Conservation (phyloP, 805 yeast species). For the Sugiyamaella chiloensis region DNA sequence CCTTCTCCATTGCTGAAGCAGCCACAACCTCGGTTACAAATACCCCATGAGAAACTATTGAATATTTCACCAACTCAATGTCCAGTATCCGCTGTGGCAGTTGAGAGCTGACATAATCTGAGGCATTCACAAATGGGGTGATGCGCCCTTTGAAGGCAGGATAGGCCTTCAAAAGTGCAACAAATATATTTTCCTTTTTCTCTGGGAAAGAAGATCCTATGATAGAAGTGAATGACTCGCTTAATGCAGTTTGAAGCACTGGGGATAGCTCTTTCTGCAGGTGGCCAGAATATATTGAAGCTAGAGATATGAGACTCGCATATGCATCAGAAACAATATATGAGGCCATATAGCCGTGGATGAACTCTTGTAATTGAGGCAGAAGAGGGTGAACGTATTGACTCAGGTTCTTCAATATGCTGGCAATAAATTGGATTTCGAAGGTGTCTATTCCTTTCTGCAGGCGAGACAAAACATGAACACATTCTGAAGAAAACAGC, state of each 20-base stretch:
- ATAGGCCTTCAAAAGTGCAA: constrained; percentile 2
- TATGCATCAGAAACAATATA: constrained; percentile 16
- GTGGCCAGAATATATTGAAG: neutral
- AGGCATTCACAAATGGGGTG: constrained; percentile 2
- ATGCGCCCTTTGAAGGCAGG: neutral
- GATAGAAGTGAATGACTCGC: neutral
- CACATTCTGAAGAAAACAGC: neutral
- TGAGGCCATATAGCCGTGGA: constrained; percentile 1
- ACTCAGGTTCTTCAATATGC: neutral
- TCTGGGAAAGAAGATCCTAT: constrained; percentile 4
- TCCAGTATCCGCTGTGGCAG: neutral
- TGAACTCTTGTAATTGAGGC: neutral
- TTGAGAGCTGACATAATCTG: neutral
- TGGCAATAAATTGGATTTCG: neutral
- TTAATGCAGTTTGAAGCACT: neutral
- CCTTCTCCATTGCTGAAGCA: neutral
- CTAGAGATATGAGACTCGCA: constrained; percentile 8
- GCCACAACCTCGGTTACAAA: constrained; percentile 14
- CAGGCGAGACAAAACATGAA: neutral
- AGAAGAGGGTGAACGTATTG: neutral
- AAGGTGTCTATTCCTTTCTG: neutral
- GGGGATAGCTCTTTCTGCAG: neutral
- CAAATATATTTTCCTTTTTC: neutral
- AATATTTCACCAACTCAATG: neutral
- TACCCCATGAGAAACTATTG: constrained; percentile 19